Evolutionary conservation across 257 asterid species (phyloP), one percentile per base, ranked within the genome.

Genomic region (Henckelia pumila): DNA sequence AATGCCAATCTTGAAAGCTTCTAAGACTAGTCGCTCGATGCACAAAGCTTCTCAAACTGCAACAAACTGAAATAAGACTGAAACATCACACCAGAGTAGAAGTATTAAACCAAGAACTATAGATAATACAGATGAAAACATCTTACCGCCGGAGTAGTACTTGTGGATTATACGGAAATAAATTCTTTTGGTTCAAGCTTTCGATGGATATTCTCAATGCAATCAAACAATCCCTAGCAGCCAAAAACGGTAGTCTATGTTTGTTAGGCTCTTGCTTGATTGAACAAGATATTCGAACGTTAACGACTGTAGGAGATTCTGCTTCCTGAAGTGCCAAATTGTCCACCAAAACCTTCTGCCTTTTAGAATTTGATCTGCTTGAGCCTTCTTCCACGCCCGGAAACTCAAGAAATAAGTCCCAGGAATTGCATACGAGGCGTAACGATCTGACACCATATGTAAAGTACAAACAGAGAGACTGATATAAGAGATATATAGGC

Each of bases 141-240:
- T 57, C 83, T 73, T 71, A 93, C 99, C 97, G 89, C 20, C 63
- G 77, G 59, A 93, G 77, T 68, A 93, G 89, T 59, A 78, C 97
- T 77, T 76, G 73, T 7, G 97, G 96, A 73, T 90, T 88, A 70
- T 93, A 93, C 0, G 99, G 97, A 71, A 93, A 90, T 59, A 93
- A 74, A n/a, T 79, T 77, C 80, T 88, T 93, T 65, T 75, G 83
- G 84, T 82, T 64, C 69, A 93, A 95, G 62, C 75, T 83, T 70
- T 78, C 77, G 49, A 93, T 74, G 66, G 96, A 90, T 61, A 76
- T 72, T 78, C 73, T 84, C 67, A 93, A 76, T 19, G 85, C 83
- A 73, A 79, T 72, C 85, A 93, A 86, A 72, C 95, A 93, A 71
- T 82, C 78, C 77, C 81, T 82, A 50, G 91, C 90, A 75, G 75